Base-by-base conservation (phyloP, 129 eudicot species). In the Pseudognaphalium luteoalbum region DNA sequence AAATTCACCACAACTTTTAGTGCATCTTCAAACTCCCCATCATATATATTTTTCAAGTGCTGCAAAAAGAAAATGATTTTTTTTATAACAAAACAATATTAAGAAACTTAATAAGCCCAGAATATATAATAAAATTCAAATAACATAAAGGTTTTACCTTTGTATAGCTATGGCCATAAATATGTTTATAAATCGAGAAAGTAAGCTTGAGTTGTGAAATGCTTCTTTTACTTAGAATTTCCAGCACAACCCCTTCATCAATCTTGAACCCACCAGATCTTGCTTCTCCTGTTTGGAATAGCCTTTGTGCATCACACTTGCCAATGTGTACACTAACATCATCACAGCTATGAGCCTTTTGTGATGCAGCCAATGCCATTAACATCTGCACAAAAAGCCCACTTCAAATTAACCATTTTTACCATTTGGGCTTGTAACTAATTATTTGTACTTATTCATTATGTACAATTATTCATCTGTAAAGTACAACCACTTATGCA, bases 321-420 rank as follows among this genome's bases (percentile, higher is more conserved):
- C 90, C 96, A 56, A 88, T 91, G 79, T 88, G 88, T 52, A 88
- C 86, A 83, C 95, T 91, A 10, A 81, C 74, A 51, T 79, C 90
- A 33, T 79, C 88, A 75, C n/a, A n/a, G n/a, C 83, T 72, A 74
- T 87, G 92, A n/a, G 97, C 91, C 73, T 87, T 91, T 74, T 91
- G 97, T 63, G 97, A 91, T 73, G 97, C 91, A 71, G 86, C 81
- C 79, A 91, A 83, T 71, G 95, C 97, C 84, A 80, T 87, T 81
- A 91, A 78, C 11, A 89, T 82, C 96, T 89, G 68, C 68, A 35
- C n/a, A 37, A 66, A 71, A 76, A 44, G 1, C 39, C 67, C 76
- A 75, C 57, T 34, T 75, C 30, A 39, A 72, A 54, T 72, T 35
- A 56, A 73, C 52, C 79, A 72, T 72, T 72, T 72, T 72, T 72